phyloP scores from a whole-genome alignment of 371 early-diverging fungal genomes.

The Umbelopsis sp. region DNA sequence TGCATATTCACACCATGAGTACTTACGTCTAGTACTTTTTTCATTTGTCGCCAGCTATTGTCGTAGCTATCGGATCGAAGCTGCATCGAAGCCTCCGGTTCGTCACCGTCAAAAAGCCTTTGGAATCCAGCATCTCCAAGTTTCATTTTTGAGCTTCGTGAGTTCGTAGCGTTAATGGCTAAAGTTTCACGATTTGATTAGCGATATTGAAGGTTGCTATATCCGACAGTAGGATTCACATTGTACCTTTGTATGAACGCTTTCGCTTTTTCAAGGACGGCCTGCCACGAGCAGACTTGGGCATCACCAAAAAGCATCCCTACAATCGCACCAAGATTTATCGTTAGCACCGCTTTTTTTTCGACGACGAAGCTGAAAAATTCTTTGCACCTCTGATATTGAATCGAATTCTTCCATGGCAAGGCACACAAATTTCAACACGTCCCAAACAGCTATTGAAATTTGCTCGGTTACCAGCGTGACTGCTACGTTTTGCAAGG shows the following conservation, averaged over 20 bases:
- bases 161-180: conserved; percentile 12
- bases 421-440: background rate
- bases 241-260: conserved; percentile 22
- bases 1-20: background rate
- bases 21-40: conserved; percentile 48
- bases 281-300: conserved; percentile 22
- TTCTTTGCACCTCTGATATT: conserved; percentile 41
- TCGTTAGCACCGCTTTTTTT: background rate
- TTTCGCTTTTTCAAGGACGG: conserved; percentile 23
- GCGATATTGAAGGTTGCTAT: background rate
- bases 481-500: background rate
- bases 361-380: background rate
- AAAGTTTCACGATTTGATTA: background rate
- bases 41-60: conserved; percentile 41
- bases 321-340: conserved; percentile 14
- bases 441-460: background rate
- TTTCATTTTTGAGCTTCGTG: conserved; percentile 21
- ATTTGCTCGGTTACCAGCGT: background rate
- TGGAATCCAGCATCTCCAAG: conserved; percentile 43
- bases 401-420: conserved; percentile 44
- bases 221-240: conserved; percentile 15
- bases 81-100: conserved; percentile 43
- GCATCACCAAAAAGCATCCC: conserved; percentile 54
- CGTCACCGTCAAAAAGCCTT: conserved; percentile 47
- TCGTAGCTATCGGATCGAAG: conserved; percentile 43